Base-by-base conservation (phyloP, 116 monocot species). In the Cymodocea nodosa region DNA sequence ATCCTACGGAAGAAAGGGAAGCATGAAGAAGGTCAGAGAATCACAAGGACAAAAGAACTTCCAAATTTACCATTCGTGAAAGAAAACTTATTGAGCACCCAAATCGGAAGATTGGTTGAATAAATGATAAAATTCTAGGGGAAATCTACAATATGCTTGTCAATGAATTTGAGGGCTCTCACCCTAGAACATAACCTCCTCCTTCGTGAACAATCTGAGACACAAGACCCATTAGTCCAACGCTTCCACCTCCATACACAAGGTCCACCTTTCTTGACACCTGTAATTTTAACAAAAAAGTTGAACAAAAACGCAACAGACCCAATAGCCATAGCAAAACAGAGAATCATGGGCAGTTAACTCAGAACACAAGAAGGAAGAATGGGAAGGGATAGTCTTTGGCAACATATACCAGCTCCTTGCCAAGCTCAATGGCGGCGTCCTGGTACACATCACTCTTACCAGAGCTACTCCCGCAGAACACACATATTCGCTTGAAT, bases 401-500 rank as follows among this genome's bases (percentile, higher is more conserved):
- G n/a, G n/a, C 30, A 30, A 30, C 30, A 30, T 30, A 4, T 75
- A 91, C 91, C 71, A 91, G 59, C 60, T 91, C 91, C 34, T 69
- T 74, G 35, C 84, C 91, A 63, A 91, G 87, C 69, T 91, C 84
- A 36, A 87, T 73, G 52, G 91, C 87, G 65, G 91, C 91, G 71
- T 91, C 87, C 23, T 91, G 87, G 68, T 86, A 91, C 74, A 80
- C 77, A 67, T 72, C 86, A 73, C 79, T 86, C 70, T 78, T 91
- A 10, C 90, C 91, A 15, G 76, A 79, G 73, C 91, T 91, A 50
- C 91, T 91, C 6, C 86, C 90, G 67, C 90, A 86, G 60, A 86
- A 90, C 8, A 90, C 90, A 71, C 90, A 90, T 12, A 91, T 76
- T 73, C 81, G 82, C 63, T 77, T 84, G 75, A 91, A 91, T 58